Conservation (phyloP, 176 grass and related monocot genomes). For the Musa itinerans region DNA sequence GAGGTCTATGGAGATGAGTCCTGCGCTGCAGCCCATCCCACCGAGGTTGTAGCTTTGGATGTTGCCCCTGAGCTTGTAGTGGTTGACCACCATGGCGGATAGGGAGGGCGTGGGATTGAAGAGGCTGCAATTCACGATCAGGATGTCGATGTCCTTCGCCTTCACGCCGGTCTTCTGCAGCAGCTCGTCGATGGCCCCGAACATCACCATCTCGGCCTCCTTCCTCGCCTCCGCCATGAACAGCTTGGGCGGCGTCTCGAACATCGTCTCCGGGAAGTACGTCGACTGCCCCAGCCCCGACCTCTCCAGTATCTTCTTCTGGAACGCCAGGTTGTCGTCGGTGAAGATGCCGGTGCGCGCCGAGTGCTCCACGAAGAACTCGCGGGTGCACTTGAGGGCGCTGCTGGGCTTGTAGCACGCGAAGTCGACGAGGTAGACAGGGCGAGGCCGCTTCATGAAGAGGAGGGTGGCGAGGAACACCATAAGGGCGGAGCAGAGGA, state of each 20-base stretch:
- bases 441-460: background rate
- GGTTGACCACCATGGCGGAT: background rate
- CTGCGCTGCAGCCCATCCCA: conserved; percentile 10
- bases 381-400: background rate
- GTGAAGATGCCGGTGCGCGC: conserved; percentile 10
- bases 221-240: conserved; percentile 3
- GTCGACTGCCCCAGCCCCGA: conserved; percentile 8
- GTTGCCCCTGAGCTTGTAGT: conserved; percentile 6
- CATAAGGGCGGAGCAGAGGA: background rate
- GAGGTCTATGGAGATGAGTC: conserved; percentile 12
- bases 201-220: conserved; percentile 15
- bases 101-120: conserved; percentile 10
- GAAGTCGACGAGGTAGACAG: conserved; percentile 10
- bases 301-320: conserved; percentile 5
- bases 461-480: background rate
- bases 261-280: conserved; percentile 1
- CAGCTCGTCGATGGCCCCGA: conserved; percentile 9
- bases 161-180: background rate
- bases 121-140: conserved; percentile 2
- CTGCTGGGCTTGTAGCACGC: conserved; percentile 3
- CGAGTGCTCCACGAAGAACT: conserved; percentile 5
- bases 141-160: conserved; percentile 9
- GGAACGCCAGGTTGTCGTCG: background rate
- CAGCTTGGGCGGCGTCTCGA: background rate
- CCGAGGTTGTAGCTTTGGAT: conserved; percentile 2